Evolutionary conservation across 306 rosid species (phyloP).

Genomic region (Rosa rugosa): DNA sequence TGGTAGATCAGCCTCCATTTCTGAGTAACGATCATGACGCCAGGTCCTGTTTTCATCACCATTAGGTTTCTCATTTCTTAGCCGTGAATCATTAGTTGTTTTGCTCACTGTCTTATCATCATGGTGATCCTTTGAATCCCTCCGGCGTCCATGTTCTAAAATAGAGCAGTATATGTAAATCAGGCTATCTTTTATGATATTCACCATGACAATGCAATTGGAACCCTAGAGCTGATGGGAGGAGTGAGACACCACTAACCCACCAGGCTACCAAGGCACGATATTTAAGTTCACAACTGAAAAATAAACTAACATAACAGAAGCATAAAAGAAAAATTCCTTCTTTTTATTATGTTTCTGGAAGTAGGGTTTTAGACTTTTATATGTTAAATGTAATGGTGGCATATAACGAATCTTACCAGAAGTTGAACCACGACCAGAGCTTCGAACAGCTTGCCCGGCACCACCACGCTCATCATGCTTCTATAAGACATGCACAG

Average conservation of each 20-base stretch:
- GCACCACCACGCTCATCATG: slow-evolving; percentile 55
- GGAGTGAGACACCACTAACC: not conserved
- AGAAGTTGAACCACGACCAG: slow-evolving; percentile 42
- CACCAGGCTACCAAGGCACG: not conserved
- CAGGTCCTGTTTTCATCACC: slow-evolving; percentile 37
- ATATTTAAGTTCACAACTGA: not conserved
- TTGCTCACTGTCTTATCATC: slow-evolving; percentile 38
- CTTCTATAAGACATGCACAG: slow-evolving; percentile 78
- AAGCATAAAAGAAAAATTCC: not conserved
- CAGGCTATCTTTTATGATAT: not conserved
- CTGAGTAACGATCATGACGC: slow-evolving; percentile 53
- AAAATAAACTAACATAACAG: not conserved
- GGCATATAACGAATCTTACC: slow-evolving; percentile 50
- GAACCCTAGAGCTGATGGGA: not conserved
- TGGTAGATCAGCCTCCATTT: slow-evolving; percentile 51
- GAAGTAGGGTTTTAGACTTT: not conserved
- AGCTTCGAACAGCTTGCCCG: slow-evolving; percentile 55
- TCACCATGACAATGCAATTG: not conserved
- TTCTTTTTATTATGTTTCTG: not conserved
- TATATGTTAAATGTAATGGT: not conserved
- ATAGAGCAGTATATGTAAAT: not conserved
- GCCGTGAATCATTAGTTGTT: slow-evolving; percentile 39
- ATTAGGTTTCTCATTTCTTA: slow-evolving; percentile 52
- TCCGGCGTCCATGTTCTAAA: slow-evolving; percentile 72
- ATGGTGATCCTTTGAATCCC: slow-evolving; percentile 52